Percentiles rank a stretch among this genome's conserved stretches.
Evolutionary conservation across 139 green algal genomes (phyloP).

Genomic region (Picochlorum sp.): DNA sequence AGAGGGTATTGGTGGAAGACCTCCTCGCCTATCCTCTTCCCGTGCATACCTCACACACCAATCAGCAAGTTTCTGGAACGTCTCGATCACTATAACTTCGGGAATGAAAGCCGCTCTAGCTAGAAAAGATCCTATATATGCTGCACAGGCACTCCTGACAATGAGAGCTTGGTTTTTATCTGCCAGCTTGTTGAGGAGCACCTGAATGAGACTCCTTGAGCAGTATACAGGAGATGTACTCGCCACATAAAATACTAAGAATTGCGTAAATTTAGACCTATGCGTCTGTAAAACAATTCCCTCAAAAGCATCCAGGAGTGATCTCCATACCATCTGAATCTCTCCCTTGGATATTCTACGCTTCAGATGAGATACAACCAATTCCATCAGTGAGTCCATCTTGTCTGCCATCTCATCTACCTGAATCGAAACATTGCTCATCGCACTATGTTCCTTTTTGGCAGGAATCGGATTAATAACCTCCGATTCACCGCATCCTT

Average conservation of each 20-base stretch:
- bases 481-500: slow-evolving; percentile 26
- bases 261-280: slow-evolving; percentile 89
- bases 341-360: slow-evolving; percentile 29
- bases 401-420: slow-evolving; percentile 65
- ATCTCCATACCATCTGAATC: slow-evolving; percentile 45
- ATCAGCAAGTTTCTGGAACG: slow-evolving; percentile 26
- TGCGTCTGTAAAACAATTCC: slow-evolving; percentile 66
- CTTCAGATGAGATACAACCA: slow-evolving; percentile 62
- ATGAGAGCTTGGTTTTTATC: slow-evolving; percentile 48
- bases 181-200: slow-evolving; percentile 46
- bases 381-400: slow-evolving; percentile 84
- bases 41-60: slow-evolving; percentile 34
- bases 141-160: slow-evolving; percentile 57
- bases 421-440: neutral
- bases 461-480: neutral
- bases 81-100: slow-evolving; percentile 37
- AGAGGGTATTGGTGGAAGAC: slow-evolving; percentile 29
- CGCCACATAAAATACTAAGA: slow-evolving; percentile 64
- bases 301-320: slow-evolving; percentile 63
- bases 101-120: slow-evolving; percentile 58
- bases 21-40: slow-evolving; percentile 26
- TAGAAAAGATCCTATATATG: slow-evolving; percentile 82
- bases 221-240: slow-evolving; percentile 33
- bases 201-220: slow-evolving; percentile 36
- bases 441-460: neutral